Percentiles rank a stretch among this genome's conserved stretches.
Conservation (phyloP, 2,329 filamentous ascomycete species). For the Epicoccum nigrum region DNA sequence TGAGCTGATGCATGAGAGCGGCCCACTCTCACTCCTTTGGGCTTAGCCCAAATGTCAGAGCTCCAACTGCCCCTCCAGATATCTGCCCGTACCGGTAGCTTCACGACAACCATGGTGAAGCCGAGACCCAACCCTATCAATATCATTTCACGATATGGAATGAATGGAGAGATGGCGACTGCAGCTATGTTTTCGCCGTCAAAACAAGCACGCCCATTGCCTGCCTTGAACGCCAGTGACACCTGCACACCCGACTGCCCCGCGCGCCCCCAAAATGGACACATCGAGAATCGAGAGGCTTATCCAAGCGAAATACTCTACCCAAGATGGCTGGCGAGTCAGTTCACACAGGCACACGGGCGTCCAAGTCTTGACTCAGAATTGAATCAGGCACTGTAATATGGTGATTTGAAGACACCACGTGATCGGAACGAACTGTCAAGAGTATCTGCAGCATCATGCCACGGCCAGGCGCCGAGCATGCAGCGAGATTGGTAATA, state of each 20-base stretch:
- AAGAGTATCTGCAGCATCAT: no score
- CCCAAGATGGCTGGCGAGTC: no score
- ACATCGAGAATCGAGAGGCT: slow-evolving; percentile 7
- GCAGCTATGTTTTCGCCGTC: not conserved
- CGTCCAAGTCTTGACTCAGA: no score
- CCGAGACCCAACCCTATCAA: not conserved
- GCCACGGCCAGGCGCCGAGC: no score
- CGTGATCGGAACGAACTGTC: no score
- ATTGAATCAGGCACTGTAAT: no score
- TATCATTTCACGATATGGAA: not conserved
- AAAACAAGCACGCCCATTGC: not conserved
- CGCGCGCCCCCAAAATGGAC: slow-evolving; percentile 7
- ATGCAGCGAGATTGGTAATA: no score
- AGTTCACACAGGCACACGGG: no score
- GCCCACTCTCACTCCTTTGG: not conserved
- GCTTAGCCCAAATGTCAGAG: not conserved
- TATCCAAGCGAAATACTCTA: no score
- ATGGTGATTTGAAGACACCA: no score
- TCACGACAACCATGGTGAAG: not conserved
- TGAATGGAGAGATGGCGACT: not conserved
- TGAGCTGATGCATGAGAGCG: slow-evolving; percentile 13
- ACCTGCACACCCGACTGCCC: slow-evolving; percentile 10
- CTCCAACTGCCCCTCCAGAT: slow-evolving; percentile 3
- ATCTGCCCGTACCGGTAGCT: slow-evolving; percentile 14
- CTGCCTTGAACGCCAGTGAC: not conserved